Percentiles rank a stretch among this genome's conserved stretches.
These are phyloP conservation scores for Pestalotiopsis sp. DNA, from an alignment of 2,329 filamentous ascomycete species.

Conservation along the genomic window DNA sequence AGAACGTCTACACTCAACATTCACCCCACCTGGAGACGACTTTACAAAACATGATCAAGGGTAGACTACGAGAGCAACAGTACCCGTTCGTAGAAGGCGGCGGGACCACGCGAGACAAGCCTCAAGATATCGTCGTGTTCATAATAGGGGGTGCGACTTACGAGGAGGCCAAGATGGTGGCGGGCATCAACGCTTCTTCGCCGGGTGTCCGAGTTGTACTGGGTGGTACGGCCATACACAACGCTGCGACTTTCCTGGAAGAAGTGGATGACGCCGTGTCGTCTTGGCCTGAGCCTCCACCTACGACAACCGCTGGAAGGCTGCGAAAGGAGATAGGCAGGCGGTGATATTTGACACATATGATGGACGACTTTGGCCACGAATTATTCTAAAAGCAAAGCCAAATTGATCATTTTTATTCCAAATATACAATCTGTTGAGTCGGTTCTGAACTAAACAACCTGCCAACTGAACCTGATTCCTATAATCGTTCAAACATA, in stretches of 20 bases:
- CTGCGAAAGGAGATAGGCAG: conserved; percentile 61
- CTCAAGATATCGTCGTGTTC: conserved; percentile 94
- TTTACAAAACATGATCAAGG: conserved; percentile 90
- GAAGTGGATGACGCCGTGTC: conserved; percentile 88
- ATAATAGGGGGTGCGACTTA: conserved; percentile 93
- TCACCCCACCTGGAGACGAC: conserved; percentile 85
- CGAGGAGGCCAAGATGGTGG: conserved; percentile 94
- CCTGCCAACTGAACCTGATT: too few species aligned
- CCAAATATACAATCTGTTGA: background rate
- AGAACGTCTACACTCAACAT: conserved; percentile 98
- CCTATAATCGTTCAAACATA: too few species aligned
- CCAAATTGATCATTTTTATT: background rate
- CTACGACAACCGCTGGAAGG: conserved; percentile 60
- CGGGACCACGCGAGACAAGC: conserved; percentile 86
- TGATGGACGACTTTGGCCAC: background rate
- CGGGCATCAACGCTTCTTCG: conserved; percentile 88
- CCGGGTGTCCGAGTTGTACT: conserved; percentile 88
- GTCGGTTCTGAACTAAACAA: too few species aligned
- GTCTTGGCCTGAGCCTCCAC: conserved; percentile 74
- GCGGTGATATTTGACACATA: conserved; percentile 29
- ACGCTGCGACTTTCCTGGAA: conserved; percentile 83
- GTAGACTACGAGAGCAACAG: conserved; percentile 78
- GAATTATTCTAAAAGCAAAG: background rate
- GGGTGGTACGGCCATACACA: conserved; percentile 85
- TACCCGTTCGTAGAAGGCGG: conserved; percentile 94